Base-by-base conservation (phyloP, 1,284 basidiomycete species). In the Cutaneotrichosporon cutaneum region DNA sequence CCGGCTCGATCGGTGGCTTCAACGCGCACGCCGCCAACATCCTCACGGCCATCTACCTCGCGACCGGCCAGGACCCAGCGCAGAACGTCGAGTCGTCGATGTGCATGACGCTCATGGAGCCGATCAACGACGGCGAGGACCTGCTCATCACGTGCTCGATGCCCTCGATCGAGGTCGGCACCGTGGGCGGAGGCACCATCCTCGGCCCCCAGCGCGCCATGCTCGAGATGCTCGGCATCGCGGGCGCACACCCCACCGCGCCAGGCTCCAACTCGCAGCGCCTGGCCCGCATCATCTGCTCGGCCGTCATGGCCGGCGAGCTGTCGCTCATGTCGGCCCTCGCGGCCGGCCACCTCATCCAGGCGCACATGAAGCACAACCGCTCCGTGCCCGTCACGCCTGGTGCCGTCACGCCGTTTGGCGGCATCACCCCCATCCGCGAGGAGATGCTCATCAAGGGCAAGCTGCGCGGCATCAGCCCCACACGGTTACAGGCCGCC, bases 21-120 rank as follows among this genome's bases (percentile, higher is more conserved):
- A 99, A 99, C 80, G 96, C 96, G 6, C 96, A 99, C 80, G 94
- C 95, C 6, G 90, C 94, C 67, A 99, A 99, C 80, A 99, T 98
- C 71, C 82, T 99, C 63, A 98, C 96, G 2, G 93, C 96, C 8
- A 84, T 99, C 68, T 99, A 90, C 83, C 82, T 99, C 64, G 96
- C 96, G 21, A 95, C 93, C 52, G 96, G 96, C 24, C 96, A 99
- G 82, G 96, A 99, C 75, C 96, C 96, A 3, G 96, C 96, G 18
- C 95, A 99, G 83, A 97, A 98, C 79, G 95, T 99, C 26, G 96
- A 97, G 82, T 94, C 91, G 66, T 95, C 93, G 57, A 95, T 92
- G 77, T 99, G 96, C 80, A 97, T 99, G 83, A 99, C 94, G 8
- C 82, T 96, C 58, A 97, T 97, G 94, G 96, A 99, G 80, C 87